phyloP scores from a whole-genome alignment of 257 asterid genomes.

The Nicotiana tabacum region DNA sequence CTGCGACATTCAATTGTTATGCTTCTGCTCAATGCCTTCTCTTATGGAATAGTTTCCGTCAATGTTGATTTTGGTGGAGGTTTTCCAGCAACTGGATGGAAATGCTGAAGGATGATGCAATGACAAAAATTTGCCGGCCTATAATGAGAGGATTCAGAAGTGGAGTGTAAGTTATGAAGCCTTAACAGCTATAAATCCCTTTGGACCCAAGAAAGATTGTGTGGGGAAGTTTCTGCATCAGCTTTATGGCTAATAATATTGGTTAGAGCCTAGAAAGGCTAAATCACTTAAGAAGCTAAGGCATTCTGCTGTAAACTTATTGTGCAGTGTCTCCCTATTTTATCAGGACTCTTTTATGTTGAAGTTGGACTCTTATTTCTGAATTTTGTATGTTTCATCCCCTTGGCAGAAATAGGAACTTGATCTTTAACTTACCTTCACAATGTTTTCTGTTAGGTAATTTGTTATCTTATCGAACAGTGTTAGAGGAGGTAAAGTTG shows the following conservation, averaged over 20 bases:
- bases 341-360: neutral
- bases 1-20: neutral
- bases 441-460: neutral
- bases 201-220: neutral
- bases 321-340: neutral
- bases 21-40: neutral
- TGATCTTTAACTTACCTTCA: neutral
- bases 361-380: neutral
- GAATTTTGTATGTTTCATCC: neutral
- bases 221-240: neutral
- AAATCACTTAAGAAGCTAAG: neutral
- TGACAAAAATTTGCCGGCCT: neutral
- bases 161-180: neutral
- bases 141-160: neutral
- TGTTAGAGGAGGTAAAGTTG: too few relatives aligned
- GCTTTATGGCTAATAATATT: neutral
- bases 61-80: neutral
- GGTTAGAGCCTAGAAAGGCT: neutral
- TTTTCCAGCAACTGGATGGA: neutral
- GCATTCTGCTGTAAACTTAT: neutral
- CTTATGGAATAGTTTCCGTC: neutral
- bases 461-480: neutral
- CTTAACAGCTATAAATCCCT: neutral
- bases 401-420: neutral
- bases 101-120: neutral